Evolutionary conservation across 768 basidiomycete genomes (phyloP).

Genomic region (Lentinula aciculospora): DNA sequence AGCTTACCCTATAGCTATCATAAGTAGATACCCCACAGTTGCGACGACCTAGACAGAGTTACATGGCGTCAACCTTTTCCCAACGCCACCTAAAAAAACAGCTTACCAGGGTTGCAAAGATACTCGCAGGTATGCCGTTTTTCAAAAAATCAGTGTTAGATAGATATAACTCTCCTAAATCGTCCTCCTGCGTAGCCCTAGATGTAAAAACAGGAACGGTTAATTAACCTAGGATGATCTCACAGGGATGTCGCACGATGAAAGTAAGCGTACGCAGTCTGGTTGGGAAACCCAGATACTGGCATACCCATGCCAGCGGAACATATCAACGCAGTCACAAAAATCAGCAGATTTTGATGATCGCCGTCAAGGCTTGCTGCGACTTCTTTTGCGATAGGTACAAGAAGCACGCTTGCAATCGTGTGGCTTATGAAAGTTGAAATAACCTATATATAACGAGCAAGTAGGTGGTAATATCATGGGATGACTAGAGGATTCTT

Average conservation of each 20-base stretch:
- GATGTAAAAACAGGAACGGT: slow-evolving; percentile 3
- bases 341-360: slow-evolving; percentile 81
- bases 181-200: slow-evolving; percentile 93
- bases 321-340: slow-evolving; percentile 89
- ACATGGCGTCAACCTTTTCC: too few relatives aligned
- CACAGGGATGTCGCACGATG: neutral
- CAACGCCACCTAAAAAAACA: neutral
- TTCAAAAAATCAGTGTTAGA: slow-evolving; percentile 85
- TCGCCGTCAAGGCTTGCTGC: slow-evolving; percentile 69
- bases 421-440: slow-evolving; percentile 97
- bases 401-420: slow-evolving; percentile 93
- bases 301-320: slow-evolving; percentile 98
- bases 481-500: slow-evolving; percentile 20
- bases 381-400: slow-evolving; percentile 91
- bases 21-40: slow-evolving; percentile 73
- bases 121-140: slow-evolving; percentile 91
- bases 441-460: slow-evolving; percentile 44
- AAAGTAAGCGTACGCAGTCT: slow-evolving; percentile 75
- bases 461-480: neutral
- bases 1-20: too few relatives aligned
- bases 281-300: slow-evolving; percentile 98
- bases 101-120: slow-evolving; percentile 78
- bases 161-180: slow-evolving; percentile 86
- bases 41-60: too few relatives aligned
- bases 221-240: neutral